Evolutionary conservation across 495 filamentous ascomycete species (phyloP).

Genomic region (Apiosordaria backusii): DNA sequence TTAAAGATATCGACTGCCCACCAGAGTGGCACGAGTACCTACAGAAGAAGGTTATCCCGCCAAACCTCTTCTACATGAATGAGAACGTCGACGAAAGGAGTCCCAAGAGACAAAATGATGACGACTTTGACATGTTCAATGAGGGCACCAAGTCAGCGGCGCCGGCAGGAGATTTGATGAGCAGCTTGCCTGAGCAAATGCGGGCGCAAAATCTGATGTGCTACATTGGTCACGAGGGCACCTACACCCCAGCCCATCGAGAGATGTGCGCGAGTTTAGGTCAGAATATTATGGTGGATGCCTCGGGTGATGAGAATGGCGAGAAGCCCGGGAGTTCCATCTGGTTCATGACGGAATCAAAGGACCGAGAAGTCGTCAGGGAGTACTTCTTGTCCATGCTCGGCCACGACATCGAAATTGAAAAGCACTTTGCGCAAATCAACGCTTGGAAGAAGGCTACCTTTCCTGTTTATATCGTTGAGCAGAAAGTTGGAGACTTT

Average conservation of each 20-base stretch:
- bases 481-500: constrained; percentile 90
- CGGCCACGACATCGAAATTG: constrained; percentile 93
- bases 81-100: constrained; percentile 54
- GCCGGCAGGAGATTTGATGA: constrained; percentile 84
- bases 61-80: constrained; percentile 80
- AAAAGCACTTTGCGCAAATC: constrained; percentile 91
- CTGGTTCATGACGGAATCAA: constrained; percentile 97
- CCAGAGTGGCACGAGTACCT: constrained; percentile 76
- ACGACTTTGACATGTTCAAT: constrained; percentile 45
- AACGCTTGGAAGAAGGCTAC: constrained; percentile 90
- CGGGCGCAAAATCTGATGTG: constrained; percentile 96
- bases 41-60: constrained; percentile 69
- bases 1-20: constrained; percentile 95
- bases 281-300: constrained; percentile 96
- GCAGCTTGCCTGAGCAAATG: constrained; percentile 78
- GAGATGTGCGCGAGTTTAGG: constrained; percentile 97
- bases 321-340: constrained; percentile 83
- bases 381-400: constrained; percentile 90
- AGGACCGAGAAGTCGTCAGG: constrained; percentile 78
- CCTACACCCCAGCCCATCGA: constrained; percentile 91
- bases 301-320: constrained; percentile 65
- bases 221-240: constrained; percentile 96
- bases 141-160: constrained; percentile 39
- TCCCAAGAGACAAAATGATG: constrained; percentile 42
- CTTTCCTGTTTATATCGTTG: constrained; percentile 87